Percentiles rank a stretch among this genome's conserved stretches.
phyloP scores from a whole-genome alignment of 306 rosid species.

The Medicago ruthenica region DNA sequence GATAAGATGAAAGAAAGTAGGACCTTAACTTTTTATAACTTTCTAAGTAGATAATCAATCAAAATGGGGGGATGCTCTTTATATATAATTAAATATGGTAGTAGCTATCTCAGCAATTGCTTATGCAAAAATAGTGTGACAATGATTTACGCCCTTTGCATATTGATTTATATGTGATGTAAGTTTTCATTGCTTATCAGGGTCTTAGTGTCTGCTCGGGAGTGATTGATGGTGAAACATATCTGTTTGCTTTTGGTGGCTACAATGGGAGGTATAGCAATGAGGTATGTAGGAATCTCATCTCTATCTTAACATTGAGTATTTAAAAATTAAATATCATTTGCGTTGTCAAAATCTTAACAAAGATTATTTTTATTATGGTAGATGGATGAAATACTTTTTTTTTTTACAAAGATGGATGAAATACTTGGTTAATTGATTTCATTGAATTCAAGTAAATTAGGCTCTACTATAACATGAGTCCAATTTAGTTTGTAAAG shows the following conservation, averaged over 20 bases:
- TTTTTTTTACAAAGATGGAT: background rate
- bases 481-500: slow-evolving; percentile 16
- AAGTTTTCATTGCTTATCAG: slow-evolving; percentile 55
- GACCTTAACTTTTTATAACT: slow-evolving; percentile 19
- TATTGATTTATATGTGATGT: slow-evolving; percentile 35
- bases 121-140: slow-evolving; percentile 15
- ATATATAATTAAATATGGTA: slow-evolving; percentile 38
- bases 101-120: slow-evolving; percentile 25
- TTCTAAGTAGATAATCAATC: slow-evolving; percentile 13
- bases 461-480: slow-evolving; percentile 17
- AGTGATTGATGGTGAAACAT: slow-evolving; percentile 69
- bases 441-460: slow-evolving; percentile 3
- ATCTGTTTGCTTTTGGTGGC: slow-evolving; percentile 94
- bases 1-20: slow-evolving; percentile 17
- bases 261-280: slow-evolving; percentile 96
- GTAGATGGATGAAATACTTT: background rate
- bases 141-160: slow-evolving; percentile 30
- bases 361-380: background rate
- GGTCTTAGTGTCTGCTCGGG: slow-evolving; percentile 82
- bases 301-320: background rate
- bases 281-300: slow-evolving; percentile 61
- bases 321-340: background rate
- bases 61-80: slow-evolving; percentile 14
- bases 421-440: slow-evolving; percentile 10
- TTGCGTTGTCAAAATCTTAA: slow-evolving; percentile 11